These are phyloP conservation scores for Endocalyx cinctus DNA, from an alignment of 2,329 filamentous ascomycete species.

Conservation along the genomic window DNA sequence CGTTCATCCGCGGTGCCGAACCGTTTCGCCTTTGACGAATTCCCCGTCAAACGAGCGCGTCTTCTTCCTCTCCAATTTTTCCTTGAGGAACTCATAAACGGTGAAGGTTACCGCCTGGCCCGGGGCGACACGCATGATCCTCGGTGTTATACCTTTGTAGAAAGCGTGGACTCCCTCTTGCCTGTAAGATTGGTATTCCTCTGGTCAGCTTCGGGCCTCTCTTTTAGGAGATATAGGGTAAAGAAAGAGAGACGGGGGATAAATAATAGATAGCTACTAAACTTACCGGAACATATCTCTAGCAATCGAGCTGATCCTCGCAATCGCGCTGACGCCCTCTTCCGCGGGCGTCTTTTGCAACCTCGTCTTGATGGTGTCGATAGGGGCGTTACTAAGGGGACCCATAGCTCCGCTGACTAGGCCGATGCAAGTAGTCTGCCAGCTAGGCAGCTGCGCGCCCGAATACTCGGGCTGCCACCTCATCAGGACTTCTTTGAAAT, in stretches of 20 bases:
- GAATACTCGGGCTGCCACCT: constrained; percentile 65
- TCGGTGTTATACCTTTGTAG: constrained; percentile 98
- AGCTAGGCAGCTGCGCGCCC: constrained; percentile 67
- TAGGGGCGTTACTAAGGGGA: constrained; percentile 91
- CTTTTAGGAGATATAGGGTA: neutral
- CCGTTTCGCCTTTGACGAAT: too few relatives aligned
- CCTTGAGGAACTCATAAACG: constrained; percentile 74
- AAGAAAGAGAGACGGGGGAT: neutral
- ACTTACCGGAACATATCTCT: constrained; percentile 76
- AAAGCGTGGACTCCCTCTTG: constrained; percentile 93
- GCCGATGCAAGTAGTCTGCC: constrained; percentile 87
- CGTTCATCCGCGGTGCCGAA: neutral
- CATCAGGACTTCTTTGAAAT: constrained; percentile 79
- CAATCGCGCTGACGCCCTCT: constrained; percentile 74
- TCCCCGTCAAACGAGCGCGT: constrained; percentile 54
- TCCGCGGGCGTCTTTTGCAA: constrained; percentile 85
- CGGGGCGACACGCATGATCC: constrained; percentile 95
- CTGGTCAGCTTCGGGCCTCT: neutral
- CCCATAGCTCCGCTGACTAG: constrained; percentile 92
- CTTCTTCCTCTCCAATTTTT: constrained; percentile 63
- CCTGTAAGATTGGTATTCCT: constrained; percentile 35
- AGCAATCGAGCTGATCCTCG: constrained; percentile 73
- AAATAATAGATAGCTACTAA: too few relatives aligned
- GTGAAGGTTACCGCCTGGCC: constrained; percentile 79
- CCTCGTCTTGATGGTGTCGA: constrained; percentile 98